Conservation (phyloP, 73 alveolate genomes). For the Tetrahymena elliotti region DNA sequence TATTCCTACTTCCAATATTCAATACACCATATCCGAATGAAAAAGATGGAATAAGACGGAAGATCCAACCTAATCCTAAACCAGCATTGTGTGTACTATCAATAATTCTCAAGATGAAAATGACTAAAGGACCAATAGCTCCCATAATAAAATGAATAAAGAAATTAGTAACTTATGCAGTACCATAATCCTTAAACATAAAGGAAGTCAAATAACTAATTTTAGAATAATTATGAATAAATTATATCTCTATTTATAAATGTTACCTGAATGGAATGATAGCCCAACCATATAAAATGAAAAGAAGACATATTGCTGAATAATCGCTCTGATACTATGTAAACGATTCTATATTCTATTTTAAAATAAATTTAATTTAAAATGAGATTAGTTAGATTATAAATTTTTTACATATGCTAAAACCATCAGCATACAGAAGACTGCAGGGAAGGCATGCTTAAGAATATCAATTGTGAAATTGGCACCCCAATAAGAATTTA, state of each 20-base stretch:
- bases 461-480: slow-evolving; percentile 77
- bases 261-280: slow-evolving; percentile 48
- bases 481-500: slow-evolving; percentile 85
- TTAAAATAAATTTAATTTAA: neutral
- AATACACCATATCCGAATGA: slow-evolving; percentile 79
- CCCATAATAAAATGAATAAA: slow-evolving; percentile 52
- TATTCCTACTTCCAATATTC: slow-evolving; percentile 38
- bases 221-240: too few species aligned
- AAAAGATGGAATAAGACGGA: slow-evolving; percentile 87
- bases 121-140: slow-evolving; percentile 49
- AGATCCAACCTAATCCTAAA: slow-evolving; percentile 59
- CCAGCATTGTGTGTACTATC: slow-evolving; percentile 50
- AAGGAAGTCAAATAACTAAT: slow-evolving; percentile 54
- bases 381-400: neutral
- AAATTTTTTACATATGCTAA: slow-evolving; percentile 43
- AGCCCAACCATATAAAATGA: slow-evolving; percentile 65
- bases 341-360: slow-evolving; percentile 1
- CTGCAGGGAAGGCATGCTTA: slow-evolving; percentile 73
- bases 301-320: slow-evolving; percentile 49
- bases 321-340: slow-evolving; percentile 7
- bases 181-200: slow-evolving; percentile 46
- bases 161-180: slow-evolving; percentile 44
- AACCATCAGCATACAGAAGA: slow-evolving; percentile 51
- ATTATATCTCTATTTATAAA: neutral
- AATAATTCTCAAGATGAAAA: slow-evolving; percentile 54